Percentiles rank a stretch among this genome's conserved stretches.
phyloP scores from a whole-genome alignment of 192 early-diverging fungal species.

The Coemansia sp. region DNA sequence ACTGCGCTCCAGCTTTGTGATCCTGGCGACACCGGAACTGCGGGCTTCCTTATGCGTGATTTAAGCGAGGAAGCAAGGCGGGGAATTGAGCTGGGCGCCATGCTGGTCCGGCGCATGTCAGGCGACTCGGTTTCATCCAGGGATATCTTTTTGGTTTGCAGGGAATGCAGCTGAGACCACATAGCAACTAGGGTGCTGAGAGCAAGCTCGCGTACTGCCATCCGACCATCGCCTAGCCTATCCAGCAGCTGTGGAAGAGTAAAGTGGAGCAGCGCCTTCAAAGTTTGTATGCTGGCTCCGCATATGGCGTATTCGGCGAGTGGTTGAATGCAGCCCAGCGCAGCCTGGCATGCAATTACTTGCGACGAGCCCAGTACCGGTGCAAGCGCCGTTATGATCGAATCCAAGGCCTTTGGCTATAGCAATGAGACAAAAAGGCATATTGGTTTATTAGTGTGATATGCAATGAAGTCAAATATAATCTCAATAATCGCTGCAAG shows the following conservation, averaged over 20 bases:
- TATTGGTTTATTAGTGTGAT: not conserved
- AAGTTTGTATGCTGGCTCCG: slow-evolving; percentile 13
- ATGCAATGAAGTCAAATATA: not conserved
- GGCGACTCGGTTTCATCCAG: slow-evolving; percentile 2
- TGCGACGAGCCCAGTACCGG: slow-evolving; percentile 45
- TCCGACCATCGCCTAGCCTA: slow-evolving; percentile 46
- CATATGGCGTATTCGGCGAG: slow-evolving; percentile 24
- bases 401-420: slow-evolving; percentile 47
- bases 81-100: slow-evolving; percentile 27
- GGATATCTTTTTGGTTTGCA: slow-evolving; percentile 22
- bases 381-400: slow-evolving; percentile 33
- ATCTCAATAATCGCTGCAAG: slow-evolving; percentile 1
- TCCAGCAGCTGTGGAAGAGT: slow-evolving; percentile 44
- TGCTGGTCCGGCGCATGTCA: slow-evolving; percentile 13
- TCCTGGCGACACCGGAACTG: slow-evolving; percentile 14
- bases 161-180: slow-evolving; percentile 29
- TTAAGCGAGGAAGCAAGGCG: slow-evolving; percentile 23
- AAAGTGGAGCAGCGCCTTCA: slow-evolving; percentile 40
- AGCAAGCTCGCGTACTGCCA: slow-evolving; percentile 46
- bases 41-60: slow-evolving; percentile 21
- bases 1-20: slow-evolving; percentile 37
- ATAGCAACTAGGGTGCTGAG: slow-evolving; percentile 34
- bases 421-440: not conserved
- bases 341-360: slow-evolving; percentile 51
- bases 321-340: slow-evolving; percentile 35